Base-by-base conservation (phyloP, 2,329 filamentous ascomycete species). In the Pseudovirgaria hyperparasitica region DNA sequence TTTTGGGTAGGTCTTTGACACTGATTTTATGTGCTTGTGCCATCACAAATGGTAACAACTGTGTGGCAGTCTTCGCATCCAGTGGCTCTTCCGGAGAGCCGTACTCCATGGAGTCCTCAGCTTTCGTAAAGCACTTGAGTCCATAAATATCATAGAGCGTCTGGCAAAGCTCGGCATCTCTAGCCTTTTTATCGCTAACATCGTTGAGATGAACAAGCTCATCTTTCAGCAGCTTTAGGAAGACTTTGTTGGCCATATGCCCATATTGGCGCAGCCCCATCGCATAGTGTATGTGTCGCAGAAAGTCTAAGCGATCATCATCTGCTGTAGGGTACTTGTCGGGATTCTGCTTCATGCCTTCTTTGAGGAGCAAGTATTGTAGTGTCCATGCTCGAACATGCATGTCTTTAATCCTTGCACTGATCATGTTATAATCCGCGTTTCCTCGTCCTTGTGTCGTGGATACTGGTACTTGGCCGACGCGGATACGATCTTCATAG, bases 1-100 rank as follows among this genome's bases (percentile, higher is more conserved):
- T 90, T 50, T 92, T 96, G 10, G 85, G 71, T 11, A 96, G 59
- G 38, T 96, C 90, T 43, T 87, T 92, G 60, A 92, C 80, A 13
- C 82, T 76, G 63, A 94, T 77, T 34, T 80, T 76, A 26, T 77
- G 76, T 2, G 82, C 82, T 31, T 94, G 73, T 19, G 72, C 63
- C 45, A 92, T 77, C 19, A 96, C 71, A 44, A 86, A 81, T 35
- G 92, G 81, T 8, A 93, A 72, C 25, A 94, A 67, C 36, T 79
- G 74, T 43, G 86, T 67, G 0, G 86, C 86, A 31, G 82, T 82
- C 19, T 73, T 69, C 40, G 76, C 77, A 47, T 93, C 85, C 2
- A 96, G 63, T 32, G 74, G 74, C 41, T 93, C 57, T 17, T 59
- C 81, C 1, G 71, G 55, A 42, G 86, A 93, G 13, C 73, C 75